Conservation (phyloP, 1,284 basidiomycete species). For the Phylloporus sp. region DNA sequence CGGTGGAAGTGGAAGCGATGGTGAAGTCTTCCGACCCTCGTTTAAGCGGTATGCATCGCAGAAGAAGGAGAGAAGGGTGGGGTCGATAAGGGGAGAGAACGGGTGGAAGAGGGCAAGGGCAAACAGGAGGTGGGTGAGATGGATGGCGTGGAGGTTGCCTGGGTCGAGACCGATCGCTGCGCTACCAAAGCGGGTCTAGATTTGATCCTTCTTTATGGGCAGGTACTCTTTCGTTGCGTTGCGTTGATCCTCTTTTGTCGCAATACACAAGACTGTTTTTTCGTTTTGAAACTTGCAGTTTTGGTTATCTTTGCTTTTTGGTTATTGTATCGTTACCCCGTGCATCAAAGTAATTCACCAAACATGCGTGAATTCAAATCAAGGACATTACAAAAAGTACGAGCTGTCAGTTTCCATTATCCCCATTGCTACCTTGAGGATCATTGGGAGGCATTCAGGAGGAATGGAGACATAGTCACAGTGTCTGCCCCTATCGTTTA, state of each 20-base stretch:
- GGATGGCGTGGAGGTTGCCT: slow-evolving; percentile 15
- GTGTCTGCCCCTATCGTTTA: too few relatives aligned
- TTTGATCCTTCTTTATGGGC: neutral
- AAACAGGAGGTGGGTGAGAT: neutral
- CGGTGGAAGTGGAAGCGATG: slow-evolving; percentile 35
- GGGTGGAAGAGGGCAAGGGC: too few relatives aligned
- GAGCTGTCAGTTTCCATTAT: too few relatives aligned
- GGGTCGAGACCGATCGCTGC: slow-evolving; percentile 38
- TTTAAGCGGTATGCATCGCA: slow-evolving; percentile 75
- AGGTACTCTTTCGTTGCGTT: slow-evolving; percentile 9
- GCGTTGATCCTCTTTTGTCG: neutral
- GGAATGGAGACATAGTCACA: too few relatives aligned
- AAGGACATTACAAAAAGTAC: too few relatives aligned
- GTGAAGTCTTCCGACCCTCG: slow-evolving; percentile 56
- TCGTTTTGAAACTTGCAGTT: neutral
- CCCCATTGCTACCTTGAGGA: too few relatives aligned
- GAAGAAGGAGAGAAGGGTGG: slow-evolving; percentile 13
- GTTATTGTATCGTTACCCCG: neutral
- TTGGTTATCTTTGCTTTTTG: neutral
- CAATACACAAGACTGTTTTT: neutral
- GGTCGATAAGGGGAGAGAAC: slow-evolving; percentile 9
- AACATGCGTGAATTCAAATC: too few relatives aligned
- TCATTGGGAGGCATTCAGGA: too few relatives aligned
- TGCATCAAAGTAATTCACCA: neutral
- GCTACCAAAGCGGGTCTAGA: slow-evolving; percentile 39